Evolutionary conservation across 2,329 filamentous ascomycete genomes (phyloP).

Genomic region (Bipolaris victoriae): DNA sequence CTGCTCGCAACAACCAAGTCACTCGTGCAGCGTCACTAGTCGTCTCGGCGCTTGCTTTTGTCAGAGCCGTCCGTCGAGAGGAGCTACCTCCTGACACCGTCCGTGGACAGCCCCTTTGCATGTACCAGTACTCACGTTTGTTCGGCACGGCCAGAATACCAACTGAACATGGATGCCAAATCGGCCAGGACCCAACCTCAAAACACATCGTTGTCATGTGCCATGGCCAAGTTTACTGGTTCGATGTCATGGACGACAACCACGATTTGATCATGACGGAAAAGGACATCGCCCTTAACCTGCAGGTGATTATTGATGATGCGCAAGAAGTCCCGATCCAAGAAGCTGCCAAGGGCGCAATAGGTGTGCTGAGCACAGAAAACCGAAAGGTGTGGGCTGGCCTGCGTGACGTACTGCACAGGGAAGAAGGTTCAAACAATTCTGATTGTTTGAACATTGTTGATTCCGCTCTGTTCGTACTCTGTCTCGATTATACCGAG

Average conservation of each 20-base stretch:
- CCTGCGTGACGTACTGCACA: slow-evolving; percentile 82
- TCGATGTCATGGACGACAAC: slow-evolving; percentile 94
- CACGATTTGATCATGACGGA: slow-evolving; percentile 97
- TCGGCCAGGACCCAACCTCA: slow-evolving; percentile 90
- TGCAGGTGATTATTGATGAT: slow-evolving; percentile 91
- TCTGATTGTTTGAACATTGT: slow-evolving; percentile 95
- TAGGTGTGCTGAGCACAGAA: slow-evolving; percentile 94
- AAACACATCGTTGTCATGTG: slow-evolving; percentile 94
- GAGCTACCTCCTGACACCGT: slow-evolving; percentile 89
- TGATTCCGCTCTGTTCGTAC: slow-evolving; percentile 88
- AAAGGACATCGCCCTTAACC: slow-evolving; percentile 87
- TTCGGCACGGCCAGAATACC: slow-evolving; percentile 95
- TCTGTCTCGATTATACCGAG: slow-evolving; percentile 93
- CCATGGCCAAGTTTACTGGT: slow-evolving; percentile 98
- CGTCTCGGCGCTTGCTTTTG: slow-evolving; percentile 87
- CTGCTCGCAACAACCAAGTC: slow-evolving; percentile 94
- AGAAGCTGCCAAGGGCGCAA: slow-evolving; percentile 90
- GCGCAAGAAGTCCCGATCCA: slow-evolving; percentile 88
- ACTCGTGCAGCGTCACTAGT: slow-evolving; percentile 91
- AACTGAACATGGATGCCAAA: slow-evolving; percentile 92
- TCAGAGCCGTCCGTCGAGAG: slow-evolving; percentile 88
- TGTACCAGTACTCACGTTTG: slow-evolving; percentile 96
- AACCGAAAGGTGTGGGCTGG: slow-evolving; percentile 97
- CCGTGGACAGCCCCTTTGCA: slow-evolving; percentile 84
- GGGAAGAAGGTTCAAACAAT: slow-evolving; percentile 89